phyloP scores from a whole-genome alignment of 352 stramenopile species.

The Globisporangium echinulatum region DNA sequence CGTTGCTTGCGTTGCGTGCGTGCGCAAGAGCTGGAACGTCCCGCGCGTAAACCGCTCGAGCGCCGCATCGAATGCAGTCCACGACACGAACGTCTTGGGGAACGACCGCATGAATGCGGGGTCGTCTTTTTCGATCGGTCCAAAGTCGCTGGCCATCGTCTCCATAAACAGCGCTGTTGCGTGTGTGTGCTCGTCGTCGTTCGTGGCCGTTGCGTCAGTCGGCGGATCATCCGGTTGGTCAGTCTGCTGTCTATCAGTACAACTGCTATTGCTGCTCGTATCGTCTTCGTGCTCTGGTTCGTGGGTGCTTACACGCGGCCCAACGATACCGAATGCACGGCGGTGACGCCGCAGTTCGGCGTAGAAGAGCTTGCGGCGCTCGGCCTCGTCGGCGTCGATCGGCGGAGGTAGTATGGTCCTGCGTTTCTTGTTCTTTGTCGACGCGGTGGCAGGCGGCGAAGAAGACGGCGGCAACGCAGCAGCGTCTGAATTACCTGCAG shows the following conservation, averaged over 20 bases:
- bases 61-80: conserved; percentile 1
- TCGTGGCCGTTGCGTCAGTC: neutral
- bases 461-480: no score
- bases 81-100: conserved; percentile 1
- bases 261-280: neutral
- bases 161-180: conserved; percentile 1
- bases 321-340: conserved; percentile 1
- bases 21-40: conserved; percentile 6
- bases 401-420: neutral
- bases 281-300: neutral
- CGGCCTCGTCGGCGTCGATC: neutral
- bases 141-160: conserved; percentile 1
- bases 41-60: conserved; percentile 1
- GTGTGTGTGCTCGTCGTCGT: neutral
- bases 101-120: conserved; percentile 3
- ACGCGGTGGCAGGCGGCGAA: neutral
- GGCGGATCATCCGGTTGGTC: neutral
- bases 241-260: neutral
- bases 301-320: neutral
- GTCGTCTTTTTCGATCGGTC: conserved; percentile 2
- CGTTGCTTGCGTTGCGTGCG: conserved; percentile 1
- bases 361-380: conserved; percentile 3
- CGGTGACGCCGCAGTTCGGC: conserved; percentile 1
- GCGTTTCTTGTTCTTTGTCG: conserved; percentile 6
- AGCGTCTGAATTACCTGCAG: no score